These are phyloP conservation scores for Fusarium mundagurra DNA, from an alignment of 2,329 filamentous ascomycete species.

Conservation along the genomic window DNA sequence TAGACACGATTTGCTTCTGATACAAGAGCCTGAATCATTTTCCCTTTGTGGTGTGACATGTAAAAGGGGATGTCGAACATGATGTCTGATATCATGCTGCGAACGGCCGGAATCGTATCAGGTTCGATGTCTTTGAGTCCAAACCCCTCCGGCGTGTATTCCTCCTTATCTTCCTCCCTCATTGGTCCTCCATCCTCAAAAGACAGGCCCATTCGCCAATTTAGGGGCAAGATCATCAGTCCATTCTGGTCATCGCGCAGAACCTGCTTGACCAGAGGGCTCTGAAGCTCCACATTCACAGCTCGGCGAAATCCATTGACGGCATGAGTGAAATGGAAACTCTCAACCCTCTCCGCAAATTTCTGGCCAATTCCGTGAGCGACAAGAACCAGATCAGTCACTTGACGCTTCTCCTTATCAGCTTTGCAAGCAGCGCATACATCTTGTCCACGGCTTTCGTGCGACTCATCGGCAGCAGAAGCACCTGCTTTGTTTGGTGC, in stretches of 20 bases:
- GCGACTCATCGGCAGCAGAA: conserved; percentile 43
- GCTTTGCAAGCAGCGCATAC: conserved; percentile 69
- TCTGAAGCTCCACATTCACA: conserved; percentile 84
- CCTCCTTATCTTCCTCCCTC: conserved; percentile 61
- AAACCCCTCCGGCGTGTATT: conserved; percentile 68
- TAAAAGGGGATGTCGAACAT: conserved; percentile 99
- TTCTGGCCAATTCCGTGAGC: conserved; percentile 98
- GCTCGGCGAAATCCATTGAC: conserved; percentile 90
- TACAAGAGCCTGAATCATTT: conserved; percentile 91
- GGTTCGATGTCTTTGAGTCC: conserved; percentile 90
- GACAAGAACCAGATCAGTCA: conserved; percentile 89
- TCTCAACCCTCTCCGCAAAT: conserved; percentile 91
- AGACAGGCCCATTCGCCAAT: conserved; percentile 90
- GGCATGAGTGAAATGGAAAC: conserved; percentile 95
- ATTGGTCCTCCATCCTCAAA: conserved; percentile 81
- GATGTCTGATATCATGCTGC: conserved; percentile 93
- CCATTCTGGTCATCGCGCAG: conserved; percentile 83
- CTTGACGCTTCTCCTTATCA: conserved; percentile 71
- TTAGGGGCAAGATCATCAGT: conserved; percentile 93
- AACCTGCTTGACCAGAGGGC: conserved; percentile 76
- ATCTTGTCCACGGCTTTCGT: conserved; percentile 42
- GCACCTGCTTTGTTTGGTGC: conserved; percentile 43
- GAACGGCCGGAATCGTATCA: conserved; percentile 88
- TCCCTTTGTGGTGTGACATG: conserved; percentile 93
- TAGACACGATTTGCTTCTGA: conserved; percentile 96